Percentiles rank a stretch among this genome's conserved stretches.
These are phyloP conservation scores for Monocercomonoides exilis DNA, from an alignment of 78 protist genomes.

Conservation along the genomic window DNA sequence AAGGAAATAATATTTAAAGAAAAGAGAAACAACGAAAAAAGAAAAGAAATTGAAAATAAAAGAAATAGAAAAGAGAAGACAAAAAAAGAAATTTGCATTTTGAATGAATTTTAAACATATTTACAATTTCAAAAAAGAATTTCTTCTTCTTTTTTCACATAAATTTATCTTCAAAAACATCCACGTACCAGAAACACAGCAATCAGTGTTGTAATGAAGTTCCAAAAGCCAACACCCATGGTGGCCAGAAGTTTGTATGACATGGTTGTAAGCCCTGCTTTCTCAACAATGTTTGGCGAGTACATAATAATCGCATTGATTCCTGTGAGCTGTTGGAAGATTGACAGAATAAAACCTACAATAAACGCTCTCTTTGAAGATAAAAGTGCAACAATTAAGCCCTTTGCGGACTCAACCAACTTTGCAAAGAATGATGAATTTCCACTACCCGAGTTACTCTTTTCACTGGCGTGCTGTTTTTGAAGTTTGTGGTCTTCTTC, in stretches of 20 bases:
- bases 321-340: background rate
- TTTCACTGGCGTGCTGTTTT: background rate
- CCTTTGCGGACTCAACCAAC: too few relatives aligned
- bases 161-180: background rate
- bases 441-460: background rate
- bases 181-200: background rate
- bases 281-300: background rate
- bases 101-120: too few relatives aligned
- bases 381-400: too few relatives aligned
- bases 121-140: too few relatives aligned
- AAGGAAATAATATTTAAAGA: too few relatives aligned
- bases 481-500: background rate
- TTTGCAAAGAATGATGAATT: too few relatives aligned
- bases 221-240: background rate
- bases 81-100: too few relatives aligned
- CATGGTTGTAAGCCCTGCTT: background rate
- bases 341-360: background rate
- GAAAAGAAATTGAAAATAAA: too few relatives aligned
- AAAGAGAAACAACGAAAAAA: too few relatives aligned
- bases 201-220: background rate
- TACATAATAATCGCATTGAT: slow-evolving; percentile 11
- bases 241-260: background rate
- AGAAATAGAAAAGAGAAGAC: too few relatives aligned
- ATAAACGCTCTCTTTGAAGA: background rate
- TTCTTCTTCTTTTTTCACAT: too few relatives aligned